Evolutionary conservation across 2,329 filamentous ascomycete species (phyloP), one percentile per base, ranked within the genome.

Genomic region (Aureobasidium sp.): DNA sequence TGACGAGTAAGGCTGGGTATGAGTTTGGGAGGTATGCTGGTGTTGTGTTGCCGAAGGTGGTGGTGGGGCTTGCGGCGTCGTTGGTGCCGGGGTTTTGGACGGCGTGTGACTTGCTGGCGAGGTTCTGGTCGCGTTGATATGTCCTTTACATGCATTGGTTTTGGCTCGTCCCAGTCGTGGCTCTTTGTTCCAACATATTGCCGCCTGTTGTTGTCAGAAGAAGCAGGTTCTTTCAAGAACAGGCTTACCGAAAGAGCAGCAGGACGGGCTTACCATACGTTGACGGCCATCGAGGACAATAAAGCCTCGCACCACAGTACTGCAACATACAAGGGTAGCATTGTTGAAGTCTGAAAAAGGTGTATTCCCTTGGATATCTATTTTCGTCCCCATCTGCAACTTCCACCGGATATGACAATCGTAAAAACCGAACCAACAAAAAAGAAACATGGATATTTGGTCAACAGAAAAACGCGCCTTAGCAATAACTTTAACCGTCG

Each of bases 311-410:
- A 45, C 6, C 20, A 45, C 1, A 4, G 15, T 15, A 12, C 15
- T 45, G 2, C 42, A 45, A 3, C 3, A 29, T n/a, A n/a, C 27
- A 7, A 31, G n/a, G 20, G 15, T 7, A 55, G 8, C 7, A 42
- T 29, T 20, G 0, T 41, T 55, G 51, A 55, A 55, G 36, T 55
- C 29, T 55, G 37, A 42, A 55, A 34, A 36, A 53, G 31, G 51
- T 55, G 31, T 42, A 42, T 55, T 39, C 49, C 49, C 22, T 42
- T 15, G 37, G 51, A 55, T 55, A 48, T 59, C 55, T 59, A 59
- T 59, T 59, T 59, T 48, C 42, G 29, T 29, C 55, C 44, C 42
- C 42, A 8, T 47, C 22, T 25, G 20, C 55, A 48, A 59, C 55
- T 11, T 47, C 55, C 55, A 15, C 55, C 55, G 20, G 17, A 59